These are phyloP conservation scores for Septoria linicola DNA, from an alignment of 2,329 filamentous ascomycete species.

Conservation along the genomic window DNA sequence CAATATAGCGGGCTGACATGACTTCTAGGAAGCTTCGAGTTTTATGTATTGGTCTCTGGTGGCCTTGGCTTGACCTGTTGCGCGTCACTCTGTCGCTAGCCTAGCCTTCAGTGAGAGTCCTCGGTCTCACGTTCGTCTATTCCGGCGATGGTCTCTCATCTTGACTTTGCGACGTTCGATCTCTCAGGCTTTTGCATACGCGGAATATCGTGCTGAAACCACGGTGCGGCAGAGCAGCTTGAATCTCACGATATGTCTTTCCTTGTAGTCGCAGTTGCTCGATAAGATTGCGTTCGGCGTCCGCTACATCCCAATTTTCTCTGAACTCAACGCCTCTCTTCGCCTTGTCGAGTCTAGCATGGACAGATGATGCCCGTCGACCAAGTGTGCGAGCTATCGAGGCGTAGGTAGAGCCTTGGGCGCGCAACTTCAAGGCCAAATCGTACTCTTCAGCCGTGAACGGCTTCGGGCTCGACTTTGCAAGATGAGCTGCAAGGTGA, in stretches of 20 bases:
- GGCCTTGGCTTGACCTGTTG: too few species aligned
- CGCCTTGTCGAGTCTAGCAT: not conserved
- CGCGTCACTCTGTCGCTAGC: too few species aligned
- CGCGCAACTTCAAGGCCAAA: not conserved
- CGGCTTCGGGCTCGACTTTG: not conserved
- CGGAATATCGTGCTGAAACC: not conserved
- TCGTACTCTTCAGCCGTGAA: not conserved
- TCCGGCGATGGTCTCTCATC: too few species aligned
- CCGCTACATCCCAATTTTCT: not conserved
- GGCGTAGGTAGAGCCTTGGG: not conserved
- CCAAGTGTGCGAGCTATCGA: not conserved
- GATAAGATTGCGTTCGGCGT: not conserved
- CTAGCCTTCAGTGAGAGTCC: too few species aligned
- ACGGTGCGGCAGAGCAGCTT: not conserved
- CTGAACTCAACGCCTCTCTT: not conserved
- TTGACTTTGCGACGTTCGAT: too few species aligned
- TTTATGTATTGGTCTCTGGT: too few species aligned
- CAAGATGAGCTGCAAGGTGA: not conserved
- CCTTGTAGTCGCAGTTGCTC: not conserved
- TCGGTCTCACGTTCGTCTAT: too few species aligned
- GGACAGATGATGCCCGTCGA: not conserved
- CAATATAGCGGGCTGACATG: too few species aligned
- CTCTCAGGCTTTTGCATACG: too few species aligned
- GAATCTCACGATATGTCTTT: not conserved
- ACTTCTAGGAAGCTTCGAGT: too few species aligned